Evolutionary conservation across 2,329 filamentous ascomycete species (phyloP).

Genomic region (Neonectria magnoliae): DNA sequence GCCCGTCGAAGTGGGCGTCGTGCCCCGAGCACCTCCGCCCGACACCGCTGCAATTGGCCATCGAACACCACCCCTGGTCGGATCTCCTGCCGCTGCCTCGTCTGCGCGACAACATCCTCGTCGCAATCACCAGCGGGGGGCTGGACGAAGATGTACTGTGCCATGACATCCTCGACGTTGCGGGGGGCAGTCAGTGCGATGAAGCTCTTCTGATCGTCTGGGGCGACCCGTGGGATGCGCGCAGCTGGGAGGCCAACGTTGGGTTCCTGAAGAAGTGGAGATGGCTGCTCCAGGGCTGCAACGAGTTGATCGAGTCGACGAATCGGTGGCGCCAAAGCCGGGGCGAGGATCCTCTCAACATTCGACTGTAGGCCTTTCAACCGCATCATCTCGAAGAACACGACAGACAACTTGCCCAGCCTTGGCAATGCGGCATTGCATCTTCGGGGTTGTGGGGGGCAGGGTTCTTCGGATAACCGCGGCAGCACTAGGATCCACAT

Average conservation of each 20-base stretch:
- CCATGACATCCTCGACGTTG: slow-evolving; percentile 27
- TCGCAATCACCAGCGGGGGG: slow-evolving; percentile 12
- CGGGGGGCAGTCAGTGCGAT: slow-evolving; percentile 7
- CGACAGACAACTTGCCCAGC: neutral
- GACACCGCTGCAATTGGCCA: slow-evolving; percentile 27
- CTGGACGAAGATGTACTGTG: slow-evolving; percentile 39
- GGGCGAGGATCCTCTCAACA: slow-evolving; percentile 30
- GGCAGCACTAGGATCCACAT: slow-evolving; percentile 1
- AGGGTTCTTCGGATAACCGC: neutral
- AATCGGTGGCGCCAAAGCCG: slow-evolving; percentile 48
- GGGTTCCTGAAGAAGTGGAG: slow-evolving; percentile 58
- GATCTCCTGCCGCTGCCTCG: slow-evolving; percentile 35
- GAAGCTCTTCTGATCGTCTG: slow-evolving; percentile 54
- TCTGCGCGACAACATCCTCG: slow-evolving; percentile 36
- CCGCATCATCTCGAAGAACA: neutral
- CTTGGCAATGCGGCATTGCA: neutral
- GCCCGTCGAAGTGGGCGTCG: neutral
- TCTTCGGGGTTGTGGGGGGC: neutral
- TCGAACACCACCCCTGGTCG: slow-evolving; percentile 38
- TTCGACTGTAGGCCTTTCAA: slow-evolving; percentile 13
- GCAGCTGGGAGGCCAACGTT: slow-evolving; percentile 59
- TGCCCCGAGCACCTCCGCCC: slow-evolving; percentile 28
- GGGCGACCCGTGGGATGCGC: slow-evolving; percentile 57
- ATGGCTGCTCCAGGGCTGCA: slow-evolving; percentile 50
- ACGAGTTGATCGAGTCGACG: slow-evolving; percentile 49